Base-by-base conservation (phyloP, 1,284 basidiomycete genomes). In the Cerrena zonata region DNA sequence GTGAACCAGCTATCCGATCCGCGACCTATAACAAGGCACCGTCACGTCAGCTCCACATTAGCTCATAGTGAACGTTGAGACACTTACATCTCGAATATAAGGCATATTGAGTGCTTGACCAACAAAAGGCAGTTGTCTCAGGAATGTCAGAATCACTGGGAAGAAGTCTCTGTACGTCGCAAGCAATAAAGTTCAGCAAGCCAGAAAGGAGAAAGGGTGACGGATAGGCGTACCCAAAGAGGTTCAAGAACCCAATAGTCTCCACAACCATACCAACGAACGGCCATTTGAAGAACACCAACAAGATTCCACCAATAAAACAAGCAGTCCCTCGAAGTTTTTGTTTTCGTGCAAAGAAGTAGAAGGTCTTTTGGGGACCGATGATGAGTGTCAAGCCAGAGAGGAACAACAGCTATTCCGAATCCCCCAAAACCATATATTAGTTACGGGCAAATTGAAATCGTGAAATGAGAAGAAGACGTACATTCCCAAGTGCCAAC, bases 341-440 rank as follows among this genome's bases (percentile, higher is more conserved):
- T 70, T 99, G 90, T 67, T 85, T 90, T 54, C 96, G 80, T 23
- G 94, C 91, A 72, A 99, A 99, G 75, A 99, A 99, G 72, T 93
- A 92, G 70, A 98, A 94, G 2, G 94, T 98, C 75, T 96, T 95
- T 62, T 89, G 86, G 4, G 91, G 91, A 4, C 94, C 94, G 61
- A 97, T 97, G 70, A 97, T 94, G 56, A 96, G 79, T 5, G 92
- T 94, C 47, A 97, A 76, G 38, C 94, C 94, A 1, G 88, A 83
- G 34, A 98, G 71, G 76, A 98, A 98, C 56, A 97, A 80, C 61
- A 97, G 79, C 92, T 96, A 67, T 23, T 46, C 39, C 39, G 5
- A 39, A 51, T 34, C 7, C 7, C 30, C 7, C 30, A 15, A 34
- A 34, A 34, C 30, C 7, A 7, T 7, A 7, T 26, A 18, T 40